These are phyloP conservation scores for Papilionanthe hybrid DNA, from an alignment of 116 monocot species.

Conservation along the genomic window DNA sequence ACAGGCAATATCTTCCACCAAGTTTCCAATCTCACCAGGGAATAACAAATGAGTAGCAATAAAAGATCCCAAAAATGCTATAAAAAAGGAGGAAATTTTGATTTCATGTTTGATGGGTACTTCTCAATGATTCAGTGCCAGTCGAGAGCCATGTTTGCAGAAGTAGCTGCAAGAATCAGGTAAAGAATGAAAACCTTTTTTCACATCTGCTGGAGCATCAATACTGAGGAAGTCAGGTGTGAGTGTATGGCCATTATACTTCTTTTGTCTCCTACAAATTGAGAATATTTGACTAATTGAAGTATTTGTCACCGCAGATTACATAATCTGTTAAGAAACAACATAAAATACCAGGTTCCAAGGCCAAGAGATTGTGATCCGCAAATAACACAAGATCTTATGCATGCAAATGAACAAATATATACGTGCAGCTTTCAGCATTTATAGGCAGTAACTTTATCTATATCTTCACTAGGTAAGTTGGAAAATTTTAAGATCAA, in stretches of 20 bases:
- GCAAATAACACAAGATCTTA: too few species aligned
- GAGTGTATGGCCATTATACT: conserved; percentile 5
- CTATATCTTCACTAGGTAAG: not conserved
- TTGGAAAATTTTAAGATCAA: not conserved
- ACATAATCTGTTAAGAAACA: not conserved
- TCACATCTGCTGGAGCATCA: conserved; percentile 14
- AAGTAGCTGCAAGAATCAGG: not conserved
- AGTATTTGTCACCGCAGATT: not conserved
- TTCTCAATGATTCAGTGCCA: not conserved
- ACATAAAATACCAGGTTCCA: not conserved
- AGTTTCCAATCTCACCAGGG: not conserved
- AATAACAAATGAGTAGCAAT: not conserved
- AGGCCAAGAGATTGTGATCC: too few species aligned
- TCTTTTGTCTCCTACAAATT: conserved; percentile 31
- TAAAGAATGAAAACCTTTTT: conserved; percentile 28
- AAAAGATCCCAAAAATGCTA: not conserved
- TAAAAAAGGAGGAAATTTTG: not conserved
- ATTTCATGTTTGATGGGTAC: not conserved
- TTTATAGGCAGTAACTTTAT: not conserved
- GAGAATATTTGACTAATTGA: not conserved
- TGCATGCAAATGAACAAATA: too few species aligned
- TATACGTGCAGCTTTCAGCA: too few species aligned
- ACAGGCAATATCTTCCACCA: not conserved
- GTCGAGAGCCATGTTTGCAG: not conserved
- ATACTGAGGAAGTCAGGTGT: conserved; percentile 5